phyloP scores from a whole-genome alignment of 371 early-diverging fungal species.

The Rhizomucor miehei region DNA sequence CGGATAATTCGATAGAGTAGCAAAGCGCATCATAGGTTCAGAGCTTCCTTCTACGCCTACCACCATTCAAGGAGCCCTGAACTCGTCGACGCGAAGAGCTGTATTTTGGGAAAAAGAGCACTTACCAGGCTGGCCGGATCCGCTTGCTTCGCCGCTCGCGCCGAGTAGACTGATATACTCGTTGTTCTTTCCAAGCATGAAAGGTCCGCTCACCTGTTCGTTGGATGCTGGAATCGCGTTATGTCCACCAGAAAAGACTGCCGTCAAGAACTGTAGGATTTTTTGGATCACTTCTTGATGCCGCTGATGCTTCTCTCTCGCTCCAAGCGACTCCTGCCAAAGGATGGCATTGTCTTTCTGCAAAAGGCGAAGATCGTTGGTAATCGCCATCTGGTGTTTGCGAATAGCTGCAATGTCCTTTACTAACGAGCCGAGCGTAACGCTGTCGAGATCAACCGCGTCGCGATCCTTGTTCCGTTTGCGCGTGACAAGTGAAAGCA shows the following conservation, averaged over 20 bases:
- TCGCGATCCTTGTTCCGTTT: constrained; percentile 49
- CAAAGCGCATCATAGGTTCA: not conserved
- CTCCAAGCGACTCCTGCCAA: constrained; percentile 78
- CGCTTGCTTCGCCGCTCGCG: not conserved
- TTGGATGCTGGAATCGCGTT: not conserved
- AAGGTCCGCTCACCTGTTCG: constrained; percentile 9
- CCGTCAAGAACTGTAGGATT: constrained; percentile 73
- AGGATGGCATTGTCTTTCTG: constrained; percentile 83
- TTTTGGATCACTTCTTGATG: constrained; percentile 93
- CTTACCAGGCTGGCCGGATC: constrained; percentile 1
- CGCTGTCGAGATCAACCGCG: constrained; percentile 21
- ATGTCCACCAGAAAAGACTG: constrained; percentile 45
- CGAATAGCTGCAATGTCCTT: constrained; percentile 80
- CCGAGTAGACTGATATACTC: constrained; percentile 15
- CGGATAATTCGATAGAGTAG: not conserved
- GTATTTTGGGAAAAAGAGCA: not conserved
- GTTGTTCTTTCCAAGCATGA: constrained; percentile 16
- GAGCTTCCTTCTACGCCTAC: too few relatives aligned
- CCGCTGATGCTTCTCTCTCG: constrained; percentile 73
- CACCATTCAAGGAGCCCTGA: not conserved
- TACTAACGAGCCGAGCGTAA: constrained; percentile 49
- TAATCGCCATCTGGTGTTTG: constrained; percentile 81
- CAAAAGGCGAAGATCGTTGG: constrained; percentile 73
- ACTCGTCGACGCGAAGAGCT: not conserved
- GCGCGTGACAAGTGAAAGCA: constrained; percentile 50